Base-by-base conservation (phyloP, 129 eudicot genomes). In the Dittrichia graveolens region DNA sequence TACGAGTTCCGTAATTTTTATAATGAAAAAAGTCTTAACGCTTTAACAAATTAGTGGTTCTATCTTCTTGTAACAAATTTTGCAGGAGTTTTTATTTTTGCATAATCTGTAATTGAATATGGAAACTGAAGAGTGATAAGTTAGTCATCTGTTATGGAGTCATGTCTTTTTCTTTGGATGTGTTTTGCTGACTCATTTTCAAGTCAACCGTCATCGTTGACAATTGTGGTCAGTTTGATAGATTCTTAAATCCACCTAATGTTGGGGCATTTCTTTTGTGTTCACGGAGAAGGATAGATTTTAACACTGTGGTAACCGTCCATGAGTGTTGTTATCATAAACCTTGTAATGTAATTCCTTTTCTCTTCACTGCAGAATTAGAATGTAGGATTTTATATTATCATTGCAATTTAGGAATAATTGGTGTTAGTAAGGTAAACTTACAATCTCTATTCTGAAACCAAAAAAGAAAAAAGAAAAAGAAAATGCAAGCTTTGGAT, bases 241-340 rank as follows among this genome's bases (percentile, higher is more conserved):
- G 46, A 16, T 24, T 61, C 53, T 74, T 61, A 18, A n/a, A 61
- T 24, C n/a, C 60, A 34, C n/a, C 41, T 7, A 56, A 9, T 40
- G 65, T 18, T 64, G 54, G 48, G 49, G 78, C 71, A 42, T 65
- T 55, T 54, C 43, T 39, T 71, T 61, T 34, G 39, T 59, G 39
- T 34, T 31, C 35, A 58, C 31, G 31, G 44, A 31, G 8, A 11
- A 41, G 45, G 35, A 45, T 5, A 60, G 2, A n/a, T 19, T 61
- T 60, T 47, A 8, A 4, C 13, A 10, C 10, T 48, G 19, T 12
- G 48, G 18, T 5, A 45, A 44, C 15, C 18, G 11, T 19, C 65
- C 52, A 43, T 71, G 76, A 13, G 2, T 31, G 43, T 57, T 58
- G 58, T 57, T 67, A 43, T 31, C 7, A 37, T 39, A 58, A 46